Evolutionary conservation across 1,284 basidiomycete genomes (phyloP).

Genomic region (Ustilago loliicola): DNA sequence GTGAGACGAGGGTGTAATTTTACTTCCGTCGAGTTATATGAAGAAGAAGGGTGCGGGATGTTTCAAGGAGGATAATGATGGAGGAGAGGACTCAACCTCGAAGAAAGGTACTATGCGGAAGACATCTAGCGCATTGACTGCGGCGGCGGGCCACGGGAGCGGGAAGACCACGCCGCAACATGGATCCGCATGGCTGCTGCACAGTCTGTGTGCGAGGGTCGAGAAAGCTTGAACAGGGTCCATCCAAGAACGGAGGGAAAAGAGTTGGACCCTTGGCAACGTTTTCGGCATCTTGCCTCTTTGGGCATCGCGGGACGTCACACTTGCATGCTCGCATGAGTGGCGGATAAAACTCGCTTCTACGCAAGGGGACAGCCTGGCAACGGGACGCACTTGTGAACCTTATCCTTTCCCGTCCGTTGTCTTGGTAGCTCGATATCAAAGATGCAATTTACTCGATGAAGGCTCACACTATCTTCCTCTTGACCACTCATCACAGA

Average conservation of each 20-base stretch:
- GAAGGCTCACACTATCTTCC: background rate
- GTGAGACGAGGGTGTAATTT: too few species aligned
- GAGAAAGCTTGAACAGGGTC: slow-evolving; percentile 1
- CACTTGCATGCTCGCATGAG: background rate
- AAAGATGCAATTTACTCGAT: background rate
- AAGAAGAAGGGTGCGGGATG: too few species aligned
- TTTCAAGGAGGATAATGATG: too few species aligned
- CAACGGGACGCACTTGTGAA: background rate
- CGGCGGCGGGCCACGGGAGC: background rate
- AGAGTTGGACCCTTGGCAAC: background rate
- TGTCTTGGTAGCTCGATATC: background rate
- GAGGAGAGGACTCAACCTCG: too few species aligned
- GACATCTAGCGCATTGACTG: too few species aligned
- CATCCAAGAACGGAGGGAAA: background rate
- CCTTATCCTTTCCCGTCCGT: background rate
- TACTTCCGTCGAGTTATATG: too few species aligned
- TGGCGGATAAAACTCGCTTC: slow-evolving; percentile 1
- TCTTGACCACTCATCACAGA: too few species aligned
- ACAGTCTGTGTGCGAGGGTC: background rate
- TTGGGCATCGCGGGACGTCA: background rate
- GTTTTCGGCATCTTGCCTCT: background rate
- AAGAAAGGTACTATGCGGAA: too few species aligned
- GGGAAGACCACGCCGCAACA: background rate
- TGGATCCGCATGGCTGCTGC: background rate
- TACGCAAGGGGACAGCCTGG: background rate